Conservation (phyloP, 768 basidiomycete species). For the Trametes punicea region DNA sequence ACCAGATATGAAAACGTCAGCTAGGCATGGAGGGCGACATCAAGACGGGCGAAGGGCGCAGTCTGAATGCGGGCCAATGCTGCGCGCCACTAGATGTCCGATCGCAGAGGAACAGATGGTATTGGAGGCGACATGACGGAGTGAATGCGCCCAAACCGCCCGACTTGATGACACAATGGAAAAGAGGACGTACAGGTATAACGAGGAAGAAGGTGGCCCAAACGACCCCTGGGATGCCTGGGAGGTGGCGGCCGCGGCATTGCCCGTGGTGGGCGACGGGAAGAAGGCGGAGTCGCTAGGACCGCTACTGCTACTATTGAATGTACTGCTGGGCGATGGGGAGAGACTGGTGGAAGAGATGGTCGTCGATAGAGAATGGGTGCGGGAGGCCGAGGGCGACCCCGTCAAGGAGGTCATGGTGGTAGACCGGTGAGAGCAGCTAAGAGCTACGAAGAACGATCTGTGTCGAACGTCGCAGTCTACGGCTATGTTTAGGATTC, state of each 20-base stretch:
- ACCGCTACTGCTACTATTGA: neutral
- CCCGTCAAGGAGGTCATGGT: slow-evolving; percentile 6
- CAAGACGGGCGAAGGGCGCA: neutral
- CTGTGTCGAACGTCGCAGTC: neutral
- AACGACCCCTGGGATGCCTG: neutral
- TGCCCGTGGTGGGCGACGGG: neutral
- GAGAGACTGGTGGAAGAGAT: neutral
- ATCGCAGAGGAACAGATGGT: neutral
- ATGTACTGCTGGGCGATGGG: neutral
- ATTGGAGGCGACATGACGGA: neutral
- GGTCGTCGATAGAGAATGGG: neutral
- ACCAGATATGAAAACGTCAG: neutral
- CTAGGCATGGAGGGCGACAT: neutral
- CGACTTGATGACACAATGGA: neutral
- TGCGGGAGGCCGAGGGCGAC: neutral
- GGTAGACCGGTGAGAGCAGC: neutral
- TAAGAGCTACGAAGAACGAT: neutral
- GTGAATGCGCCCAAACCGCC: neutral
- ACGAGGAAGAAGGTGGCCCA: slow-evolving; percentile 17
- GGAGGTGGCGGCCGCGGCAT: slow-evolving; percentile 4
- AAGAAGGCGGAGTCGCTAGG: neutral
- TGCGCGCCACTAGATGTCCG: neutral
- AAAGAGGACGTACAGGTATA: slow-evolving; percentile 20
- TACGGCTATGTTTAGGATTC: too few species aligned
- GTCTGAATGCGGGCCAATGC: neutral